phyloP scores from a whole-genome alignment of 2,329 filamentous ascomycete species.

The Colletotrichum lupini region DNA sequence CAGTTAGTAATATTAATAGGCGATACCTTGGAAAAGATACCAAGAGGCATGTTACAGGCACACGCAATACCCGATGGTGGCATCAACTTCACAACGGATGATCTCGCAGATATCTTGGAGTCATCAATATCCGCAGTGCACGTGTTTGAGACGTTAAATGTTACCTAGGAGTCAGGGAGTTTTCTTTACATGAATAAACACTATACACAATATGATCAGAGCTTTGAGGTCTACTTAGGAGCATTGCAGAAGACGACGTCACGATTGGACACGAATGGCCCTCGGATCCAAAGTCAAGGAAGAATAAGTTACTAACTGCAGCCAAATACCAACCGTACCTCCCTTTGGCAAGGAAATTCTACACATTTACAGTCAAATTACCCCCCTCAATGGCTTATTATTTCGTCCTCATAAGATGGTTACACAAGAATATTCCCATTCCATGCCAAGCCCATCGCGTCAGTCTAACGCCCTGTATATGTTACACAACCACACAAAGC shows the following conservation, averaged over 20 bases:
- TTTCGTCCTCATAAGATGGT: neutral
- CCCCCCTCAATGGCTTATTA: too few relatives aligned
- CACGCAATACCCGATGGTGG: neutral
- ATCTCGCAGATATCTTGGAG: neutral
- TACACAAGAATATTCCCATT: neutral
- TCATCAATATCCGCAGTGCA: neutral
- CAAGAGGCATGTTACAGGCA: neutral
- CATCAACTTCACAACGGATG: neutral
- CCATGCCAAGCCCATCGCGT: neutral
- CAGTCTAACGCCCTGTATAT: neutral
- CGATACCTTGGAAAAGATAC: neutral
- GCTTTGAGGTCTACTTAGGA: neutral
- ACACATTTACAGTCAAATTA: neutral
- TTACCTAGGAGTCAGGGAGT: neutral
- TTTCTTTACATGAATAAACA: neutral
- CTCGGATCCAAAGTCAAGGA: neutral
- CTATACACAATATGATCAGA: neutral
- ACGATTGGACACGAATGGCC: neutral
- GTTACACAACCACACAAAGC: neutral
- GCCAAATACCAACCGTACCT: neutral
- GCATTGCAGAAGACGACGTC: neutral
- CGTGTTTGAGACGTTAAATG: neutral
- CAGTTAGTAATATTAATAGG: constrained; percentile 11
- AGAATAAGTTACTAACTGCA: neutral
- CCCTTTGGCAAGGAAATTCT: neutral